A percentile compares a stretch with the other conserved stretches of the same genome.
Evolutionary conservation across 1,284 basidiomycete species (phyloP).

Genomic region (Termitomyces sp.): DNA sequence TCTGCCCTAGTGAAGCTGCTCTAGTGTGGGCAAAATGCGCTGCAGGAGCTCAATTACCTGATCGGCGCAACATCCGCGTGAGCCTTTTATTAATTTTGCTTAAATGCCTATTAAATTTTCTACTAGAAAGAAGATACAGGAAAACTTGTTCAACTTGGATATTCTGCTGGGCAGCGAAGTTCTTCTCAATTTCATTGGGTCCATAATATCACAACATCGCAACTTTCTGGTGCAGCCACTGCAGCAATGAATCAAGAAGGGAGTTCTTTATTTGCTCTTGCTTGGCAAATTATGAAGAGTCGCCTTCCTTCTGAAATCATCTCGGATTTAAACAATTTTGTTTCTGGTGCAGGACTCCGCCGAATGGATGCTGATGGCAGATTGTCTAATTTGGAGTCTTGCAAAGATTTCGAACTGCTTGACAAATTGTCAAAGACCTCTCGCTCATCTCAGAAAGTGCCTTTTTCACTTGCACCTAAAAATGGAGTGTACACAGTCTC

Average conservation of each 20-base stretch:
- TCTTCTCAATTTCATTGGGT: slow-evolving; percentile 12
- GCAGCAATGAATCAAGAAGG: slow-evolving; percentile 5
- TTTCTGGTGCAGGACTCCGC: background rate
- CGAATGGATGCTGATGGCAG: slow-evolving; percentile 11
- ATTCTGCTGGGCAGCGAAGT: slow-evolving; percentile 12
- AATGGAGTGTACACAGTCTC: too few relatives aligned
- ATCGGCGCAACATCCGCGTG: too few relatives aligned
- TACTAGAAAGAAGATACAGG: slow-evolving; percentile 15
- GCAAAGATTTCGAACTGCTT: background rate
- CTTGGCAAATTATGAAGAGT: slow-evolving; percentile 13
- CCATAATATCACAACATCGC: slow-evolving; percentile 2
- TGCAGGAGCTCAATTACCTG: too few relatives aligned
- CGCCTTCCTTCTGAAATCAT: slow-evolving; percentile 5
- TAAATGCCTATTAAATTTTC: too few relatives aligned
- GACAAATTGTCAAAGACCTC: too few relatives aligned
- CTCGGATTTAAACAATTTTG: slow-evolving; percentile 11
- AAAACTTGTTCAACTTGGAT: slow-evolving; percentile 12
- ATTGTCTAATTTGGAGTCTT: background rate
- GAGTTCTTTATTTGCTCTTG: slow-evolving; percentile 13
- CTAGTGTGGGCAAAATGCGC: too few relatives aligned
- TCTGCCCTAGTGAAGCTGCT: too few relatives aligned
- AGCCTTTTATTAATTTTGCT: too few relatives aligned
- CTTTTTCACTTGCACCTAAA: too few relatives aligned
- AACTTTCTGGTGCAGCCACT: background rate
- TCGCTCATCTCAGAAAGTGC: too few relatives aligned